phyloP scores from a whole-genome alignment of 805 yeast genomes.

The Pichia exigua region DNA sequence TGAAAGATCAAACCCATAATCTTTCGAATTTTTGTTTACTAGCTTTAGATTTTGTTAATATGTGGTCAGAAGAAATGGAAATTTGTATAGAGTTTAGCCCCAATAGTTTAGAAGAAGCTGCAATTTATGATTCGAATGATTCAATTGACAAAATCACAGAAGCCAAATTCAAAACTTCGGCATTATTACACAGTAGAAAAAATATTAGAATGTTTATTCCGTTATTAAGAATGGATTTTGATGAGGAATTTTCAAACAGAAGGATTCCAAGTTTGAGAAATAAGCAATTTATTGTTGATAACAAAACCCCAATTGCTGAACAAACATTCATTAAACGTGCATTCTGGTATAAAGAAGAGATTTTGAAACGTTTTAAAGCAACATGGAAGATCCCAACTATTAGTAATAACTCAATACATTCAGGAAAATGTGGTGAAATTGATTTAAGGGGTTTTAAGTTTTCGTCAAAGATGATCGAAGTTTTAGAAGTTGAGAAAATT shows the following conservation, averaged over 20 bases:
- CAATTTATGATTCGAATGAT: conserved; percentile 15
- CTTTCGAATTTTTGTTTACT: conserved; percentile 52
- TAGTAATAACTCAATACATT: conserved; percentile 22
- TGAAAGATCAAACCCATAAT: conserved; percentile 26
- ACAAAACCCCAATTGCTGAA: conserved; percentile 47
- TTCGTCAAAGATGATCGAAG: conserved; percentile 50
- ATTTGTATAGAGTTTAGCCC: conserved; percentile 25
- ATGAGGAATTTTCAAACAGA: conserved; percentile 34
- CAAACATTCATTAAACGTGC: conserved; percentile 47
- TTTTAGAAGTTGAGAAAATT: conserved; percentile 43
- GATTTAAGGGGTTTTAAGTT: conserved; percentile 63
- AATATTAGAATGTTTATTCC: conserved; percentile 62
- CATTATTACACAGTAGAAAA: conserved; percentile 20
- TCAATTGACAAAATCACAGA: conserved; percentile 11
- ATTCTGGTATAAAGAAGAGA: conserved; percentile 75
- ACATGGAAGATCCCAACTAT: conserved; percentile 43
- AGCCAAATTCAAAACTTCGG: conserved; percentile 12
- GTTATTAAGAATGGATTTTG: conserved; percentile 43
- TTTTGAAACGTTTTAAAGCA: conserved; percentile 55
- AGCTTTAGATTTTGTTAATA: conserved; percentile 70
- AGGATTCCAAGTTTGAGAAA: conserved; percentile 66
- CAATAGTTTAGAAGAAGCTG: conserved; percentile 12
- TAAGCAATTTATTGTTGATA: conserved; percentile 61
- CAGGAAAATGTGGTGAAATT: conserved; percentile 44
- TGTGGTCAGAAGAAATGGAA: conserved; percentile 60